Evolutionary conservation across 2,329 filamentous ascomycete genomes (phyloP).

Genomic region (Gnomoniopsis smithogilvyi): DNA sequence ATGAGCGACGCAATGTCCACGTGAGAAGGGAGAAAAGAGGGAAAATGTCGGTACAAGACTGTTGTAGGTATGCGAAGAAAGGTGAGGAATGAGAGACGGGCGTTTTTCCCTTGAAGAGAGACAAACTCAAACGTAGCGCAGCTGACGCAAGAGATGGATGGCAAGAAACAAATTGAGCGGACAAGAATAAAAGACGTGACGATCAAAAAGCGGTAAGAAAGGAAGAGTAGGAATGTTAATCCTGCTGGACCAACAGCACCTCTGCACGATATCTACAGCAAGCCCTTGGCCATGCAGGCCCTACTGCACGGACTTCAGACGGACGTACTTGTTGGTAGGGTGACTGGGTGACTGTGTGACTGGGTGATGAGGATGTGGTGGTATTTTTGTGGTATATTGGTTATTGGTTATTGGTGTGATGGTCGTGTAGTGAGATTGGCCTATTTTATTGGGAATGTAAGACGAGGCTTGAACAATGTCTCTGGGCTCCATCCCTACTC

Average conservation of each 20-base stretch:
- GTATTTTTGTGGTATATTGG: background rate
- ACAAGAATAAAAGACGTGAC: background rate
- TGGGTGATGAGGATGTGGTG: background rate
- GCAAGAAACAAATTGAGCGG: background rate
- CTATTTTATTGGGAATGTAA: background rate
- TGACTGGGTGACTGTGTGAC: background rate
- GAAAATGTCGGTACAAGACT: too few species aligned
- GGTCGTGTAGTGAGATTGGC: background rate
- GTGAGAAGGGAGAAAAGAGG: background rate
- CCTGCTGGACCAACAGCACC: background rate
- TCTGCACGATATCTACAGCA: background rate
- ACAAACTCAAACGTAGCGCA: background rate
- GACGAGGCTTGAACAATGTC: background rate
- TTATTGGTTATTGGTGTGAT: too few species aligned
- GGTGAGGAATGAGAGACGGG: background rate
- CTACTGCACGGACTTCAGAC: background rate
- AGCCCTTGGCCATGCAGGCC: background rate
- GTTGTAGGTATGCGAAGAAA: background rate
- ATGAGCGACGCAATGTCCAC: too few species aligned
- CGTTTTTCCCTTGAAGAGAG: too few species aligned
- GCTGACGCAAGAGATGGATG: background rate
- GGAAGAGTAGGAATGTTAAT: background rate
- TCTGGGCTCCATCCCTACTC: background rate
- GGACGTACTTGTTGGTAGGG: background rate
- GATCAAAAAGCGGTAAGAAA: too few species aligned